Evolutionary conservation across 2,329 filamentous ascomycete genomes (phyloP).

Genomic region (Xylariaceae sp.): DNA sequence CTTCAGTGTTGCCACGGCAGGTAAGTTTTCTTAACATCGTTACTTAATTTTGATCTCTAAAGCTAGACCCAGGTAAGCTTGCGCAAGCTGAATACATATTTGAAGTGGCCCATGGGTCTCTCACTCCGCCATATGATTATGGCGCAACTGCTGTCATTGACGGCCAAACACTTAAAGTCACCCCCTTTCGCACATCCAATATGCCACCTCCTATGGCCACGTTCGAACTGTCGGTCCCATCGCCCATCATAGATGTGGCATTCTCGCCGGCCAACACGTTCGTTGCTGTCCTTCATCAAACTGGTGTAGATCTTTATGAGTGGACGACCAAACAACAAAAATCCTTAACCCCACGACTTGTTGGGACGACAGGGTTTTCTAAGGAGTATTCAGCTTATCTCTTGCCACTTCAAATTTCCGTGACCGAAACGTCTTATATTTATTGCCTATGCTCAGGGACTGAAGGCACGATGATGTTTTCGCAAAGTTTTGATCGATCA

Average conservation of each 20-base stretch:
- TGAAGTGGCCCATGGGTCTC: slow-evolving; percentile 63
- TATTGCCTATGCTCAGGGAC: slow-evolving; percentile 28
- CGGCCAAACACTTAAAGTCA: slow-evolving; percentile 73
- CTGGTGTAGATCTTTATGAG: slow-evolving; percentile 63
- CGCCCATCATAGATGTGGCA: slow-evolving; percentile 67
- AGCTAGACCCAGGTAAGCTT: slow-evolving; percentile 40
- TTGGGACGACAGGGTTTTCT: slow-evolving; percentile 38
- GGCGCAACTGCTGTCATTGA: slow-evolving; percentile 82
- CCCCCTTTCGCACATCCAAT: slow-evolving; percentile 77
- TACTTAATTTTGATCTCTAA: slow-evolving; percentile 16
- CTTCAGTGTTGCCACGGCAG: slow-evolving; percentile 52
- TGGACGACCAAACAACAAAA: slow-evolving; percentile 61
- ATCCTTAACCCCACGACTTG: slow-evolving; percentile 42
- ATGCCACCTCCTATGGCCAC: slow-evolving; percentile 91
- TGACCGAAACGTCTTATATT: slow-evolving; percentile 29
- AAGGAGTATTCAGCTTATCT: slow-evolving; percentile 26
- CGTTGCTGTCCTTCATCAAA: slow-evolving; percentile 68
- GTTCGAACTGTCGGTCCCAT: slow-evolving; percentile 62
- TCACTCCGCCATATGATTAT: slow-evolving; percentile 66
- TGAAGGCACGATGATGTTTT: slow-evolving; percentile 25
- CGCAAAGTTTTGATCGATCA: slow-evolving; percentile 16
- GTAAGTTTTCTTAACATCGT: slow-evolving; percentile 36
- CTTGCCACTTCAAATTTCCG: slow-evolving; percentile 31
- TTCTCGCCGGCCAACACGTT: slow-evolving; percentile 61
- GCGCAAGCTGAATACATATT: slow-evolving; percentile 65